These are phyloP conservation scores for Psidium guajava DNA, from an alignment of 345 rosid genomes.

Conservation along the genomic window DNA sequence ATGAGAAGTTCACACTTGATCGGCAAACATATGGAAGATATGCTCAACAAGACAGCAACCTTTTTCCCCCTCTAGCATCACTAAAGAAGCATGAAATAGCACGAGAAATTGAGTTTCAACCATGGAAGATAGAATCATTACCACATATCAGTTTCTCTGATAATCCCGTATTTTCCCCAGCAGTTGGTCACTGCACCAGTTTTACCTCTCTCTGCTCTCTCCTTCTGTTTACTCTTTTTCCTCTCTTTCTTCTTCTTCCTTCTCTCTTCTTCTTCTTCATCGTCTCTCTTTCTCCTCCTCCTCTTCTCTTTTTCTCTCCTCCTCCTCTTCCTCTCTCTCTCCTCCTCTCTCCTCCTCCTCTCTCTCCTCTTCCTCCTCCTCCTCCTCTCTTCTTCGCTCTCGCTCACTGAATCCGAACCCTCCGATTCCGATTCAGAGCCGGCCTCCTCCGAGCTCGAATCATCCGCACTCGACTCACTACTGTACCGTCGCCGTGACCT, in stretches of 20 bases:
- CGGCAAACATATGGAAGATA: background rate
- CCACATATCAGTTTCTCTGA: constrained; percentile 98
- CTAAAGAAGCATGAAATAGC: background rate
- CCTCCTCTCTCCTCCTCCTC: constrained; percentile 9
- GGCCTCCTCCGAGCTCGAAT: constrained; percentile 13
- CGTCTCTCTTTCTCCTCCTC: constrained; percentile 7
- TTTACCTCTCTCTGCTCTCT: constrained; percentile 43
- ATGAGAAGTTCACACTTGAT: background rate
- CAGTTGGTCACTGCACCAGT: constrained; percentile 81
- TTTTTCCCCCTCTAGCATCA: background rate
- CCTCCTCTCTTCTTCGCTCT: constrained; percentile 8
- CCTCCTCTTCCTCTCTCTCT: constrained; percentile 7
- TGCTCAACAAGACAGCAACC: background rate
- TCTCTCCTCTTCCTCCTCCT: constrained; percentile 8
- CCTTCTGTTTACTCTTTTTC: constrained; percentile 33
- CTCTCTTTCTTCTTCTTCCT: constrained; percentile 9
- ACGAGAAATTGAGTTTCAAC: background rate
- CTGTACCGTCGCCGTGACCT: constrained; percentile 23
- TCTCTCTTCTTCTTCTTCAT: constrained; percentile 11
- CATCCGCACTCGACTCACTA: background rate
- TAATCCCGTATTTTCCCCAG: constrained; percentile 91
- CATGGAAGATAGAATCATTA: constrained; percentile 6
- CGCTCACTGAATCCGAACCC: constrained; percentile 23
- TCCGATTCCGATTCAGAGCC: constrained; percentile 25
- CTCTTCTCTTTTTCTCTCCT: constrained; percentile 3